Percentiles rank a stretch among this genome's conserved stretches.
phyloP scores from a whole-genome alignment of 2,329 filamentous ascomycete species.

The Aureobasidium lini region DNA sequence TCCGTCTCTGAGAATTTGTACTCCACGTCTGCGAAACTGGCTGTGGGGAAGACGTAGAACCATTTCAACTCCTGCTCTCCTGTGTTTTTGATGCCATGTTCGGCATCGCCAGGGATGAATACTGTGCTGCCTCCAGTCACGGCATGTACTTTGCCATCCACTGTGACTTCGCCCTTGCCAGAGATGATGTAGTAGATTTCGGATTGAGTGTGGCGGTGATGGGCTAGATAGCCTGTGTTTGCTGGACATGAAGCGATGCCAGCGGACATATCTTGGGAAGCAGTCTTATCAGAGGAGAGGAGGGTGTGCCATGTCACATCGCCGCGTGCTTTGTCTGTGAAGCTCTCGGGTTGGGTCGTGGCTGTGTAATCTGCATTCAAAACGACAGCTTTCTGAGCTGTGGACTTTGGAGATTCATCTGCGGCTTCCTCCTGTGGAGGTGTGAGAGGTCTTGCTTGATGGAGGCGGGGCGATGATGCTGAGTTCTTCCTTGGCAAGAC shows the following conservation, averaged over 20 bases:
- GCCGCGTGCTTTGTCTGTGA: background rate
- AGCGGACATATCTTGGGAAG: conserved; percentile 28
- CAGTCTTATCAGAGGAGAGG: conserved; percentile 24
- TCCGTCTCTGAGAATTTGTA: conserved; percentile 14
- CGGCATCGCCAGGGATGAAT: conserved; percentile 37
- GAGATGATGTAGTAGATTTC: conserved; percentile 39
- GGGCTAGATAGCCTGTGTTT: conserved; percentile 28
- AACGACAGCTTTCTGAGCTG: background rate
- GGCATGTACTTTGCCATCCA: conserved; percentile 30
- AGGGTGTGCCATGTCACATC: conserved; percentile 36
- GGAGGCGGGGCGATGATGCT: background rate
- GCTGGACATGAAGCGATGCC: conserved; percentile 33
- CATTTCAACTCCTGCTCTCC: conserved; percentile 10
- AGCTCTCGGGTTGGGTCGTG: background rate
- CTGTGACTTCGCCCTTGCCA: conserved; percentile 30
- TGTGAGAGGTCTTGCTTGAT: background rate
- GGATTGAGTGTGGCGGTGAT: conserved; percentile 35
- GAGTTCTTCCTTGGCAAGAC: conserved; percentile 3
- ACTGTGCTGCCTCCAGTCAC: conserved; percentile 31
- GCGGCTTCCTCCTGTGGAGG: background rate
- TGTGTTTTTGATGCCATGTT: conserved; percentile 31
- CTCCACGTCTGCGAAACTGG: conserved; percentile 11
- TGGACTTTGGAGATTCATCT: background rate
- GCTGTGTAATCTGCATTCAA: background rate
- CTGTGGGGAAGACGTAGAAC: conserved; percentile 15